Percentiles rank a stretch among this genome's conserved stretches.
Conservation (phyloP, 139 green algal genomes). For the Pleodorina starrii region DNA sequence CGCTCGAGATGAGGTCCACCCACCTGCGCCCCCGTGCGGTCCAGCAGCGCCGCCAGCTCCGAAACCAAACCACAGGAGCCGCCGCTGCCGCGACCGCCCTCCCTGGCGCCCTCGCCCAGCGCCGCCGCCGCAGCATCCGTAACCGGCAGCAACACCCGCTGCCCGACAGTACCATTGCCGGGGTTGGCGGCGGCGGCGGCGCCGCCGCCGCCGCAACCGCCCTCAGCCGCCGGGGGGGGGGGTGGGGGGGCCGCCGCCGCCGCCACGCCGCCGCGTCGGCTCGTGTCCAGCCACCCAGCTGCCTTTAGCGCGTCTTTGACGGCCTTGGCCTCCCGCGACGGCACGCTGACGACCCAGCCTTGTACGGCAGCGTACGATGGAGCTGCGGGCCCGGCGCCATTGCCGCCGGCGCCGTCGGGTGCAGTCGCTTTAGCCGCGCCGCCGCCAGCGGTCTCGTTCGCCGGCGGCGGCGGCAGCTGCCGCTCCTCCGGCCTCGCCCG, state of each 20-base stretch:
- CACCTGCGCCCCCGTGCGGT: neutral
- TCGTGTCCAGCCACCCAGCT: slow-evolving; percentile 58
- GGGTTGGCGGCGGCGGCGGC: neutral
- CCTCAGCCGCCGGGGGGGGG: neutral
- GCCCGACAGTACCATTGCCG: neutral
- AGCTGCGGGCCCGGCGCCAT: neutral
- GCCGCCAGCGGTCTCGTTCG: neutral
- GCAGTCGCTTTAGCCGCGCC: neutral
- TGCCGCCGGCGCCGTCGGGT: neutral
- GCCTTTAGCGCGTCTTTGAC: slow-evolving; percentile 74
- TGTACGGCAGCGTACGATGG: too few species aligned
- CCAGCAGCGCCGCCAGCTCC: neutral
- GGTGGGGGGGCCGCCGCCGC: neutral
- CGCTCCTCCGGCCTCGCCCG: neutral
- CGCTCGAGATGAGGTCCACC: neutral
- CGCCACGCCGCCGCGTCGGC: neutral
- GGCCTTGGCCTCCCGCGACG: slow-evolving; percentile 57
- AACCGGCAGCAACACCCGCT: neutral
- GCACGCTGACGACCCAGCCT: slow-evolving; percentile 52
- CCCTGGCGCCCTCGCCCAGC: neutral
- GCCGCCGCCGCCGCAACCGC: too few species aligned
- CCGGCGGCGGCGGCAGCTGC: neutral
- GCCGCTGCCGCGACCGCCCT: neutral
- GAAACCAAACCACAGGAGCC: too few species aligned
- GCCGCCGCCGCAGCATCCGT: neutral